Evolutionary conservation across 257 asterid genomes (phyloP).

Genomic region (Verbascum thapsus): DNA sequence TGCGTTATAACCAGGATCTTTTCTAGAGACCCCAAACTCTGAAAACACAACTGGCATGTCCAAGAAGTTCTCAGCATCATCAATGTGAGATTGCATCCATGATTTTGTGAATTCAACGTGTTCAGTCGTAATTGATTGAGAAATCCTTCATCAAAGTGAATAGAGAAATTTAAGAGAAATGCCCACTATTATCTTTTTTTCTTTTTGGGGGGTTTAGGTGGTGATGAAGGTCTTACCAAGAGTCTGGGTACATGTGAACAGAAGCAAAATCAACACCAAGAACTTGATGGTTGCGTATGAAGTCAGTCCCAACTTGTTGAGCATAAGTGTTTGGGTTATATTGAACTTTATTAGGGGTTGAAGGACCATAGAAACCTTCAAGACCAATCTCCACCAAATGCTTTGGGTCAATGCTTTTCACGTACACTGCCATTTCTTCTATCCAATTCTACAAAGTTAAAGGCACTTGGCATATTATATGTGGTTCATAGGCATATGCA

Average conservation of each 20-base stretch:
- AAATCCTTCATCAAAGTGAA: slow-evolving; percentile 55
- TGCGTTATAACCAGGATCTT: slow-evolving; percentile 70
- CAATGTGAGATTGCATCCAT: slow-evolving; percentile 91
- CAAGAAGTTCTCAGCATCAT: slow-evolving; percentile 70
- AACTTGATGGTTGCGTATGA: slow-evolving; percentile 90
- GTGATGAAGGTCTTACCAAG: slow-evolving; percentile 56
- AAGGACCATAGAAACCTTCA: slow-evolving; percentile 93
- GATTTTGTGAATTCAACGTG: slow-evolving; percentile 78
- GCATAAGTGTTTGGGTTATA: slow-evolving; percentile 74
- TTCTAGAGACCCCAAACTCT: slow-evolving; percentile 77
- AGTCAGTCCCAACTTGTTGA: slow-evolving; percentile 92
- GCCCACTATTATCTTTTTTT: not conserved
- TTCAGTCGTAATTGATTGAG: slow-evolving; percentile 59
- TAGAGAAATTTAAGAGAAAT: not conserved
- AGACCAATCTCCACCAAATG: slow-evolving; percentile 82
- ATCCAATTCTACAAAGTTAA: slow-evolving; percentile 61
- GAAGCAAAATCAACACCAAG: slow-evolving; percentile 96
- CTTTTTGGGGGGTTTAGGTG: not conserved
- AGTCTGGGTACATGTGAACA: slow-evolving; percentile 86
- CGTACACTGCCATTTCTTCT: slow-evolving; percentile 82
- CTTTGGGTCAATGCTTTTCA: slow-evolving; percentile 85
- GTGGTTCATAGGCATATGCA: not conserved
- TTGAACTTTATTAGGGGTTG: slow-evolving; percentile 73
- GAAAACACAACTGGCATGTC: slow-evolving; percentile 83
- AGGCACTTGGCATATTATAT: not conserved